Conservation (phyloP, 192 early-diverging fungal species). For the Martensiomyces pterosporus region DNA sequence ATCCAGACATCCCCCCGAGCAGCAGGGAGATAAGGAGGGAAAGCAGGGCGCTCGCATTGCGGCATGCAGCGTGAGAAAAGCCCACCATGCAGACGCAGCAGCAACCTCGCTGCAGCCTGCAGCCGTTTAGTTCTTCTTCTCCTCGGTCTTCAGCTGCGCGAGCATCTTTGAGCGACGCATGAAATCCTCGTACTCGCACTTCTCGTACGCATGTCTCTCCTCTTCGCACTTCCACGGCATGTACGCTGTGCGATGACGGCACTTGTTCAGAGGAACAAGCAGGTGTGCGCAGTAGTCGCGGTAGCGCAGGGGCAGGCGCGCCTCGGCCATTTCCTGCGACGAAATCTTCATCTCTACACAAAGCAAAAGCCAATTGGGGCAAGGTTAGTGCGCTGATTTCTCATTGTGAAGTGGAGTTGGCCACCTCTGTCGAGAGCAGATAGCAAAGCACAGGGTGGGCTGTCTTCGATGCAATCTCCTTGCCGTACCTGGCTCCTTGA, state of each 20-base stretch:
- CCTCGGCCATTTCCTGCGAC: constrained; percentile 79
- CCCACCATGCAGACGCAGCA: no score
- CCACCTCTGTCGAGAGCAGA: no score
- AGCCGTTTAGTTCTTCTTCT: no score
- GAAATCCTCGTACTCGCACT: constrained; percentile 93
- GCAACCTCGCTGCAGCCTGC: no score
- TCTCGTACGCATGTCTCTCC: constrained; percentile 83
- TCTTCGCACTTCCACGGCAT: constrained; percentile 92
- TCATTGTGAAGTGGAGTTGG: no score
- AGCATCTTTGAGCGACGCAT: constrained; percentile 48
- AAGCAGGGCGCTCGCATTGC: no score
- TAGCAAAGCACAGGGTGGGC: no score
- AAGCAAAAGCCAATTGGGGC: no score
- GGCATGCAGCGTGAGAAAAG: no score
- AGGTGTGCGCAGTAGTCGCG: constrained; percentile 95
- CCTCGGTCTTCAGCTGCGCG: constrained; percentile 36
- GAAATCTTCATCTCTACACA: constrained; percentile 76
- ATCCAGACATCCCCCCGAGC: no score
- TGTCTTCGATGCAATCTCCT: neutral
- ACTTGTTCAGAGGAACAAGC: constrained; percentile 87
- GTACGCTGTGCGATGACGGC: constrained; percentile 77
- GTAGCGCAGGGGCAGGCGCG: constrained; percentile 77
- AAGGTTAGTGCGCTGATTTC: no score
- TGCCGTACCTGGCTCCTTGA: constrained; percentile 21
- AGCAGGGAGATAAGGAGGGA: no score